Evolutionary conservation across 257 asterid species (phyloP), one percentile per base, ranked within the genome.

Genomic region (Verbascum thapsus): DNA sequence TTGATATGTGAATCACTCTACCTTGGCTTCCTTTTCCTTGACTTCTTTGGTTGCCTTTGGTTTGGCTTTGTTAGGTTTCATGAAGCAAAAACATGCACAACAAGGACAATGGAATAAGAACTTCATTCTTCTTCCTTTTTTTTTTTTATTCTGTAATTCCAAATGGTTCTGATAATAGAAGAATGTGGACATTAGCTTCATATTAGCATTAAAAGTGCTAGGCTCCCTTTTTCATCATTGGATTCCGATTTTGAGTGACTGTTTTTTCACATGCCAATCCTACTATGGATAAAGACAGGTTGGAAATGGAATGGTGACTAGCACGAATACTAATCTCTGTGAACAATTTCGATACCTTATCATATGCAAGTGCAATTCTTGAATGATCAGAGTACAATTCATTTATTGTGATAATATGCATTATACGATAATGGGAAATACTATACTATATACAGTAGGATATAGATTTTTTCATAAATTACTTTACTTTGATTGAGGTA

Each of bases 41-140:
- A 58, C 67, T 43, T 30, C 41, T 22, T 73, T 69, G 13, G 67
- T 71, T 61, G 40, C 68, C 77, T 68, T 79, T 8, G 83, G 76
- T 18, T 78, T 67, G 18, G n/a, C 80, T 58, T 58, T 59, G 49
- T 71, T 50, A 23, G 85, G 80, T 75, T 82, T 82, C 83, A 82
- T 15, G 80, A 83, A 83, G 78, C 85, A 77, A 71, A 83, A 83
- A 68, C 84, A 83, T 0, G 89, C 77, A 53, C 89, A 80, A 61
- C 86, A 77, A 10, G 86, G 89, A 51, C 84, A 79, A 75, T 83
- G 89, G 62, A 83, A 80, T 40, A 83, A 73, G 83, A 83, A 83
- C 75, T 83, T 80, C 89, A 83, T 80, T 9, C 6, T 53, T 62
- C n/a, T n/a, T n/a, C n/a, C n/a, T n/a, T n/a, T n/a, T n/a, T n/a